Percentiles rank a stretch among this genome's conserved stretches.
These are phyloP conservation scores for Globisporangium apiculatum DNA, from an alignment of 352 stramenopile species.

Conservation along the genomic window DNA sequence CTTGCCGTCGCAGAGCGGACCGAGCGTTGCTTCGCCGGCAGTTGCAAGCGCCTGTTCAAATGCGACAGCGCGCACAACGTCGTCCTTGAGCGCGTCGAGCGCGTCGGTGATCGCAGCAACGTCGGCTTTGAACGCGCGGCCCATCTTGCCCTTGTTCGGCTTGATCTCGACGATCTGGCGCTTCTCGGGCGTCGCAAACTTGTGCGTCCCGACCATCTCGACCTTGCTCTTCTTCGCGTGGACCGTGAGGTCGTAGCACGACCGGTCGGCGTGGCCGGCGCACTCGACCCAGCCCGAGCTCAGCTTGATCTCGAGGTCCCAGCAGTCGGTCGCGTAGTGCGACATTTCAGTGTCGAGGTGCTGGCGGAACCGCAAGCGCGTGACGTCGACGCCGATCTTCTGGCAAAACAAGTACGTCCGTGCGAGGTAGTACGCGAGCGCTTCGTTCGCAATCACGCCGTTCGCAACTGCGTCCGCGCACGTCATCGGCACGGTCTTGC, in stretches of 20 bases:
- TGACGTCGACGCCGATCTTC: constrained; percentile 91
- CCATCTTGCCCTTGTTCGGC: constrained; percentile 95
- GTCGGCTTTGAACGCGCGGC: constrained; percentile 95
- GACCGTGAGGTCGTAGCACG: constrained; percentile 96
- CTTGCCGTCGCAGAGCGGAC: constrained; percentile 76
- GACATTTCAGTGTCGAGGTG: constrained; percentile 99
- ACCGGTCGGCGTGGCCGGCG: constrained; percentile 97
- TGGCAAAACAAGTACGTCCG: constrained; percentile 96
- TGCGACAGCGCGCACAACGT: constrained; percentile 80
- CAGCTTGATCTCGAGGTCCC: constrained; percentile 98
- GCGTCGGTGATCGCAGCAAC: constrained; percentile 65
- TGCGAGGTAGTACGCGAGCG: constrained; percentile 98
- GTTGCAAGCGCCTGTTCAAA: constrained; percentile 90
- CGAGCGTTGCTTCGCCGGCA: constrained; percentile 88
- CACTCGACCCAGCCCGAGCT: constrained; percentile 99
- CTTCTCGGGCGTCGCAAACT: constrained; percentile 91
- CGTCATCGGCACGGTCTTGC: constrained; percentile 93
- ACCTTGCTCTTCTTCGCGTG: constrained; percentile 86
- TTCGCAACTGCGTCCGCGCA: constrained; percentile 88
- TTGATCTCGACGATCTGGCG: constrained; percentile 93
- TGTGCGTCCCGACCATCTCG: constrained; percentile 85
- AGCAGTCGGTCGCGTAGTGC: constrained; percentile 99
- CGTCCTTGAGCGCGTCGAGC: constrained; percentile 81
- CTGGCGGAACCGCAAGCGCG: constrained; percentile 96
- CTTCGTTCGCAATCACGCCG: constrained; percentile 98